phyloP scores from a whole-genome alignment of 2,329 filamentous ascomycete species.

The Cryoendolithus antarcticus region DNA sequence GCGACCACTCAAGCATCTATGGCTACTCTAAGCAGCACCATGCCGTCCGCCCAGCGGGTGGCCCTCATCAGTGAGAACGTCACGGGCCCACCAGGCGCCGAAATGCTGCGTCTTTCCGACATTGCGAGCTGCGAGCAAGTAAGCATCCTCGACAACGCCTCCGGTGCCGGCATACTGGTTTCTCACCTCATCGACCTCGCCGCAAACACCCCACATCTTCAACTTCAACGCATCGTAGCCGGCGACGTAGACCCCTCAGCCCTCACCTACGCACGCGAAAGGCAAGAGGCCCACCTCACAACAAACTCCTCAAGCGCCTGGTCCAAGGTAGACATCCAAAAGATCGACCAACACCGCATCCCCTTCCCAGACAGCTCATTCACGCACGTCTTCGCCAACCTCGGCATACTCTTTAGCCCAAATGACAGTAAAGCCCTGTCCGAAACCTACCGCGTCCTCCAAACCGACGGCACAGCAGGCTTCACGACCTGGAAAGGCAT shows the following conservation, averaged over 20 bases:
- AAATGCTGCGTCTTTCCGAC: constrained; percentile 6
- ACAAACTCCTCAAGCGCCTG: not conserved
- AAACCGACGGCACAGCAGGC: constrained; percentile 23
- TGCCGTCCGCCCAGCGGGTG: constrained; percentile 1
- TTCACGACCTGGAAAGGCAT: constrained; percentile 24
- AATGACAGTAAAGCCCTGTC: constrained; percentile 5
- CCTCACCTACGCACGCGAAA: constrained; percentile 2
- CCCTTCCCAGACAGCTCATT: constrained; percentile 4
- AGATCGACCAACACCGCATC: constrained; percentile 6
- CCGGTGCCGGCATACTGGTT: constrained; percentile 8
- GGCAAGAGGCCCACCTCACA: not conserved
- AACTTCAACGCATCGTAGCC: constrained; percentile 6
- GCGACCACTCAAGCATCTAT: not conserved
- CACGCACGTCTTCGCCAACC: constrained; percentile 9
- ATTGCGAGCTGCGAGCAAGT: not conserved
- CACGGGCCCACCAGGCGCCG: constrained; percentile 6
- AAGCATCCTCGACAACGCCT: constrained; percentile 9
- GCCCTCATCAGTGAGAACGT: constrained; percentile 8
- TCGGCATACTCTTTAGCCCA: constrained; percentile 9
- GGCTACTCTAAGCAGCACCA: constrained; percentile 1
- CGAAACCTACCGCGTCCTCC: constrained; percentile 20
- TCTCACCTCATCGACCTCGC: constrained; percentile 4
- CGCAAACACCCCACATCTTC: not conserved
- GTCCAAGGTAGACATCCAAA: constrained; percentile 4
- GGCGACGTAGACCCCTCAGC: constrained; percentile 9